Conservation (phyloP, 129 eudicot species). For the Oenanthe sinensis region DNA sequence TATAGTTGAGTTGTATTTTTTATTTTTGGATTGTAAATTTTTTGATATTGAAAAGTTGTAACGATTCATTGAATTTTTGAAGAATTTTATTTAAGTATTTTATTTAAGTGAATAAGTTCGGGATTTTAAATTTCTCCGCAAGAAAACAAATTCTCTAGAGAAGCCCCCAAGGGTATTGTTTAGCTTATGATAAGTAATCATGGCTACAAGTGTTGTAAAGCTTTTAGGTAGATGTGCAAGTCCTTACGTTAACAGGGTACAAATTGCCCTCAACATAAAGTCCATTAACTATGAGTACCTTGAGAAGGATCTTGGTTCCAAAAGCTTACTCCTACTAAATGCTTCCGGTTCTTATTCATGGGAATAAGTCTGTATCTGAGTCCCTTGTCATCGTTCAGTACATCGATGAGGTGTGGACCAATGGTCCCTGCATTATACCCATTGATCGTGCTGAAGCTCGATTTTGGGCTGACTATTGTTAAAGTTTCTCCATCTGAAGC, state of each 20-base stretch:
- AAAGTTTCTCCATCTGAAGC: not conserved
- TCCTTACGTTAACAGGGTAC: conserved; percentile 22
- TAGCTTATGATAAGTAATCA: not conserved
- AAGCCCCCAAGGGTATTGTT: not conserved
- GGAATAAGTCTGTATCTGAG: conserved; percentile 19
- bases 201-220: conserved; percentile 21
- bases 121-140: too few relatives aligned
- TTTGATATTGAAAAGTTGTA: too few relatives aligned
- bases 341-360: conserved; percentile 34
- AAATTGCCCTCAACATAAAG: conserved; percentile 31
- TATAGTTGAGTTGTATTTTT: too few relatives aligned
- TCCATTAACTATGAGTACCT: conserved; percentile 25
- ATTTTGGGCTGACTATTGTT: conserved; percentile 23
- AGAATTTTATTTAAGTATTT: too few relatives aligned
- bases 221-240: conserved; percentile 26
- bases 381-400: conserved; percentile 28
- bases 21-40: too few relatives aligned
- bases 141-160: not conserved
- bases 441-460: conserved; percentile 28
- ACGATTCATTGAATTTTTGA: too few relatives aligned
- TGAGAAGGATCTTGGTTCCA: conserved; percentile 12
- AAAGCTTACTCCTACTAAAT: conserved; percentile 28
- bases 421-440: conserved; percentile 29
- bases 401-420: conserved; percentile 24
- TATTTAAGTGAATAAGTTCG: too few relatives aligned